Evolutionary conservation across 805 yeast species (phyloP).

Genomic region (Saccharomycopsis fermentans): DNA sequence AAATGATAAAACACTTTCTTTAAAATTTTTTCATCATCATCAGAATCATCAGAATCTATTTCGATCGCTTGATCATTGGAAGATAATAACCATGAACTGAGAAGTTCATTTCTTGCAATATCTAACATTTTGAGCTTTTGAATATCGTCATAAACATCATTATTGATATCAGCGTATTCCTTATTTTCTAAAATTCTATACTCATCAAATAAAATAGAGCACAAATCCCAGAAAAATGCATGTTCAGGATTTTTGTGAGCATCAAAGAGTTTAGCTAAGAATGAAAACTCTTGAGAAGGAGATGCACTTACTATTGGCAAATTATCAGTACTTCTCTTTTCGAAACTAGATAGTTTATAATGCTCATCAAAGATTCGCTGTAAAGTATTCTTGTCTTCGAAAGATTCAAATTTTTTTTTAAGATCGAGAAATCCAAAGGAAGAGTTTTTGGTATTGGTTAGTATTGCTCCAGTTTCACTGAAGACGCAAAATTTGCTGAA

Average conservation of each 20-base stretch:
- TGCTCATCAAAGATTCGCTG: conserved; percentile 2
- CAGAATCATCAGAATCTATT: conserved; percentile 16
- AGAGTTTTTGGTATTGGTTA: background rate
- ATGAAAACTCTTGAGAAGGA: conserved; percentile 24
- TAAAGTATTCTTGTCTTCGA: background rate
- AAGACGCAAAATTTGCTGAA: conserved; percentile 11
- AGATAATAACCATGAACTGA: conserved; percentile 49
- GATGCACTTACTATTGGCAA: conserved; percentile 32
- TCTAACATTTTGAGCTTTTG: conserved; percentile 23
- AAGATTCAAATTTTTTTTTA: background rate
- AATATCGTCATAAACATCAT: conserved; percentile 15
- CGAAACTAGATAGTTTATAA: background rate
- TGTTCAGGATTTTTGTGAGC: background rate
- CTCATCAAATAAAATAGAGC: conserved; percentile 53
- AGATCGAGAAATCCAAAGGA: background rate
- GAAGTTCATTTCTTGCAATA: conserved; percentile 31
- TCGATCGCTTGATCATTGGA: conserved; percentile 31
- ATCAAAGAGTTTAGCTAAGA: conserved; percentile 21
- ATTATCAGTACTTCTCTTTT: conserved; percentile 19
- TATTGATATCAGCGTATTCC: conserved; percentile 20
- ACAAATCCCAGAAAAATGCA: conserved; percentile 38
- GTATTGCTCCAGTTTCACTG: background rate
- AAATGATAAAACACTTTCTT: conserved; percentile 42
- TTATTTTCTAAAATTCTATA: conserved; percentile 19
- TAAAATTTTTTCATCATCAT: conserved; percentile 29